These are phyloP conservation scores for Effrenium voratum DNA, from an alignment of 73 alveolate genomes.

Conservation along the genomic window DNA sequence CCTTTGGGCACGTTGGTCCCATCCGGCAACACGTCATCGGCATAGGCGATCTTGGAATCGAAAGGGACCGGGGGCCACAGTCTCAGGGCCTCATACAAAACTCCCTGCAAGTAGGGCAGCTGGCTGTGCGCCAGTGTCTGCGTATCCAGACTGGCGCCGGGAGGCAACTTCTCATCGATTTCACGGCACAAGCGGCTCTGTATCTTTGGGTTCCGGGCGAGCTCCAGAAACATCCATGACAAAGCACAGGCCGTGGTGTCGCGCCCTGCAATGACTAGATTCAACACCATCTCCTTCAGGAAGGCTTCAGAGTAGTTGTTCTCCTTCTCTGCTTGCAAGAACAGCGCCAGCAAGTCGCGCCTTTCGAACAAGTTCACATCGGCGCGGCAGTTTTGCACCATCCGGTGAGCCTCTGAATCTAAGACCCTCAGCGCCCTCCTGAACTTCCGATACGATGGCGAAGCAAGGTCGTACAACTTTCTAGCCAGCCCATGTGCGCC, in stretches of 20 bases:
- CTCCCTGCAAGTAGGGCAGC: no score
- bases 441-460: slow-evolving; percentile 20
- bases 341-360: slow-evolving; percentile 17
- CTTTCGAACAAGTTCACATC: no score
- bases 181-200: slow-evolving; percentile 10
- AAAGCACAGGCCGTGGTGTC: slow-evolving; percentile 78
- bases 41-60: no score
- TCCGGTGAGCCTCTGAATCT: slow-evolving; percentile 32
- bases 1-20: no score
- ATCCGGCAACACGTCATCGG: no score
- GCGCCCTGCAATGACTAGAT: slow-evolving; percentile 63
- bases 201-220: slow-evolving; percentile 14
- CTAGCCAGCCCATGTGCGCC: slow-evolving; percentile 41
- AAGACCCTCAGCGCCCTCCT: not conserved
- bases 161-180: slow-evolving; percentile 40
- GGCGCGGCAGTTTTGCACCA: slow-evolving; percentile 63
- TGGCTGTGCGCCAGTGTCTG: no score
- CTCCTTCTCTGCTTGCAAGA: slow-evolving; percentile 53
- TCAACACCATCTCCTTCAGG: slow-evolving; percentile 71
- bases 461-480: not conserved
- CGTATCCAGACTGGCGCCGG: no score
- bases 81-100: slow-evolving; percentile 45
- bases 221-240: slow-evolving; percentile 81
- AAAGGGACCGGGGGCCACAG: slow-evolving; percentile 76
- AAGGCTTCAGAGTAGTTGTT: slow-evolving; percentile 36